Evolutionary conservation across 148 eudicot genomes (phyloP), one percentile per base, ranked within the genome.

Genomic region (Diospyros kaki): DNA sequence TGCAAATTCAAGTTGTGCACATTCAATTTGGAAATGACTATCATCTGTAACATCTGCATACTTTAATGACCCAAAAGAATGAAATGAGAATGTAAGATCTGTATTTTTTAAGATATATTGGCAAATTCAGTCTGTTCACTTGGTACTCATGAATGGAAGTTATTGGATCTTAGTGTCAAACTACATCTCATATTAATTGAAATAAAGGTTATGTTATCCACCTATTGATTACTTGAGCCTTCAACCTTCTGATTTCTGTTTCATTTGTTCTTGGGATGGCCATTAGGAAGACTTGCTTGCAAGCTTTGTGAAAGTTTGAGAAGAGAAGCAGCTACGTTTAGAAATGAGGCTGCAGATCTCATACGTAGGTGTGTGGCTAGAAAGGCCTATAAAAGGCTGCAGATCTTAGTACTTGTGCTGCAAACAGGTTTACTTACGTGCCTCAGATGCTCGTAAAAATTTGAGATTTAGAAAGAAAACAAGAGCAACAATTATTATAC

Each of bases 351-450:
- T n/a, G n/a, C n/a, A 82, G 59, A 78, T n/a, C n/a, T 75, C 58
- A 76, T 79, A 73, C 91, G 99, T n/a, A 88, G 96, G 79, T 93
- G 86, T 78, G 62, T 84, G 46, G 84, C 88, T 61, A 89, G 91
- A 79, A 86, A 81, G 75, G 63, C 83, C 63, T 90, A 89, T 72
- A 79, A 62, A 53, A 79, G 52, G 73, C 75, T 84, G 50, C 84
- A 82, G 69, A 52, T 59, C 55, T 87, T 91, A 13, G 96, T 81
- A 51, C 79, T 90, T 64, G 69, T 86, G 62, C 43, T 95, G 73
- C 97, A 95, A 84, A 81, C 89, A 55, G 92, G 90, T 58, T n/a
- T n/a, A n/a, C n/a, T 74, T 91, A 64, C 82, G 94, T 73, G 79
- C 86, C 69, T 80, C 85, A 88, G 87, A 90, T 78, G 87, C 91